Percentiles rank a stretch among this genome's conserved stretches.
Evolutionary conservation across 169 alveolate species (phyloP).

Genomic region (Pseudocohnilembus persalinus): DNA sequence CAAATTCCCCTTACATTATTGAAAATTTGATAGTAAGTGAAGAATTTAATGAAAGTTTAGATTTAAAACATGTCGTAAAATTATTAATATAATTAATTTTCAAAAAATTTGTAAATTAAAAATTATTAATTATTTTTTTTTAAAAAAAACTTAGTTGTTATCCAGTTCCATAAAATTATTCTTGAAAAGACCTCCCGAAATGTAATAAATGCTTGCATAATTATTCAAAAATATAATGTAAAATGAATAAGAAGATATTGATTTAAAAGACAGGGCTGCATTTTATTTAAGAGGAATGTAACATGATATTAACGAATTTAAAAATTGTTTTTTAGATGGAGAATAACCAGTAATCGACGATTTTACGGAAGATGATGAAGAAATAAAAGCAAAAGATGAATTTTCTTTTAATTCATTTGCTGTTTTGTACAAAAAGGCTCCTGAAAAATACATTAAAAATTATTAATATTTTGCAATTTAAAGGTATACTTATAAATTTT

Average conservation of each 20-base stretch:
- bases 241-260: constrained; percentile 74
- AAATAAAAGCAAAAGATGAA: constrained; percentile 55
- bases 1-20: constrained; percentile 82
- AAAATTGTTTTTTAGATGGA: constrained; percentile 53
- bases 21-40: constrained; percentile 65
- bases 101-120: constrained; percentile 35
- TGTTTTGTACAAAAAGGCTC: constrained; percentile 74
- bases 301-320: constrained; percentile 65
- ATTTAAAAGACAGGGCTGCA: constrained; percentile 80
- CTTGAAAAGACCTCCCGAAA: constrained; percentile 96
- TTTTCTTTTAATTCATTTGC: constrained; percentile 77
- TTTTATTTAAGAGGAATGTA: constrained; percentile 78
- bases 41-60: constrained; percentile 44
- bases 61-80: constrained; percentile 31
- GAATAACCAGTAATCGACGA: constrained; percentile 60
- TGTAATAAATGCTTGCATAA: constrained; percentile 80
- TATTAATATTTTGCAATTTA: constrained; percentile 17
- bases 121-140: constrained; percentile 27
- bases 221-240: constrained; percentile 75
- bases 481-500: constrained; percentile 19
- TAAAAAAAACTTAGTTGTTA: constrained; percentile 78
- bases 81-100: constrained; percentile 33
- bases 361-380: constrained; percentile 73
- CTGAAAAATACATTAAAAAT: constrained; percentile 65
- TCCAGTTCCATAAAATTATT: constrained; percentile 88